These are phyloP conservation scores for Chrysophaeum taylorii DNA, from an alignment of 352 stramenopile genomes.

Conservation along the genomic window DNA sequence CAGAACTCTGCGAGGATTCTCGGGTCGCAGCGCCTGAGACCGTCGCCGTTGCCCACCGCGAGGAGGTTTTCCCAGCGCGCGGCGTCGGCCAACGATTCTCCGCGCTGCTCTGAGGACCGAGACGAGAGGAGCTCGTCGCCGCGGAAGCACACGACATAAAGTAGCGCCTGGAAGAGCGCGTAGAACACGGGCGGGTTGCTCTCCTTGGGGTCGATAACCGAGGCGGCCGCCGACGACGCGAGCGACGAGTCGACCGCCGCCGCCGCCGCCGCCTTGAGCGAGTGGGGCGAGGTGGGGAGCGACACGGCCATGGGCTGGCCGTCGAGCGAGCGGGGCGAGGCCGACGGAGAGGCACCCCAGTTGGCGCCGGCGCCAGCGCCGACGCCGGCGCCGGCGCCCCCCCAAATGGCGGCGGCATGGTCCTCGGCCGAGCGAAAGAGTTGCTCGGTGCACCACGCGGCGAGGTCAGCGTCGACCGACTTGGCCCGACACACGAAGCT, in stretches of 20 bases:
- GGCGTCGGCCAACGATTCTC: not conserved
- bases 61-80: not conserved
- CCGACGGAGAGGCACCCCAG: too few species aligned
- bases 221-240: too few species aligned
- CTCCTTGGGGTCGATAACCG: too few species aligned
- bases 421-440: not conserved
- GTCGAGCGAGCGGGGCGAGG: too few species aligned
- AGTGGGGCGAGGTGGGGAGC: too few species aligned
- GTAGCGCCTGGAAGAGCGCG: not conserved
- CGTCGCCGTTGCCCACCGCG: not conserved
- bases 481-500: not conserved
- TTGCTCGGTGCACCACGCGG: not conserved
- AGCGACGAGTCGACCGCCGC: too few species aligned
- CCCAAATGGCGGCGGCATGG: not conserved
- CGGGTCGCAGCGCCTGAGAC: not conserved
- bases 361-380: not conserved
- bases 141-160: slow-evolving; percentile 12
- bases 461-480: not conserved
- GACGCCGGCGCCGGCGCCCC: not conserved
- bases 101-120: not conserved
- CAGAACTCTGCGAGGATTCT: not conserved
- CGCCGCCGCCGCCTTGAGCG: too few species aligned
- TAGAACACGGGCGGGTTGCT: not conserved
- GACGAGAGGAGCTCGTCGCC: not conserved
- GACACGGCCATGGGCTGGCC: too few species aligned